Evolutionary conservation across 768 basidiomycete species (phyloP), one percentile per base, ranked within the genome.

Genomic region (Agrocybe praecox): DNA sequence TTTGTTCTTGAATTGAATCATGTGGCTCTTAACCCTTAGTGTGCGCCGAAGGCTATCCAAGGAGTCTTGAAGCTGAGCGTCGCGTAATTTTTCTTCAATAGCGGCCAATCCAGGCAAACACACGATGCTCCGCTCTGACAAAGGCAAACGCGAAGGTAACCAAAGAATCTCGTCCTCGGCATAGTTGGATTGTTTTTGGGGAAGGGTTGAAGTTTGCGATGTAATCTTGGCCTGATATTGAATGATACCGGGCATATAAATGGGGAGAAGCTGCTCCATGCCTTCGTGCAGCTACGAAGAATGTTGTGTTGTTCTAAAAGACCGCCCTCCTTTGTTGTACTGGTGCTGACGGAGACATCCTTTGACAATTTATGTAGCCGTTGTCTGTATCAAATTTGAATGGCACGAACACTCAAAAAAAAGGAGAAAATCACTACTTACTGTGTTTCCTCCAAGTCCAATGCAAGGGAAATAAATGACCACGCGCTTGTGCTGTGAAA

Each of bases 1-100:
- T 15, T 52, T 57, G 57, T 62, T 59, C 26, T 65, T 65, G 58
- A 64, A 67, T 2, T 47, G 47, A 1, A 72, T 49, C 23, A 67
- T 52, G 4, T 63, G 56, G 2, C 52, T 53, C 49, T 69, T 69
- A 7, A 65, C 34, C 23, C 60, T 49, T 0, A 69, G 57, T 8
- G 62, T 57, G 12, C 56, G 51, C 2, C 62, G 62, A 24, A 72
- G 33, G 7, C 48, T 33, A 2, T 48, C 53, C 1, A 72, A 64
- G 5, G 63, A 32, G 22, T 65, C 61, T 15, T 24, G 8, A 52
- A 66, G 67, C 43, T 69, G 68, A 2, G 65, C 64, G 10, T 50
- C 49, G 0, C 64, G 62, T n/a, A 69, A 52, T 17, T 49, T 15
- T 1, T 57, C 56, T 52, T 72, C 70, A 19, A 66, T 61, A 1